Conservation (phyloP, 306 rosid species). For the Inga oerstediana region DNA sequence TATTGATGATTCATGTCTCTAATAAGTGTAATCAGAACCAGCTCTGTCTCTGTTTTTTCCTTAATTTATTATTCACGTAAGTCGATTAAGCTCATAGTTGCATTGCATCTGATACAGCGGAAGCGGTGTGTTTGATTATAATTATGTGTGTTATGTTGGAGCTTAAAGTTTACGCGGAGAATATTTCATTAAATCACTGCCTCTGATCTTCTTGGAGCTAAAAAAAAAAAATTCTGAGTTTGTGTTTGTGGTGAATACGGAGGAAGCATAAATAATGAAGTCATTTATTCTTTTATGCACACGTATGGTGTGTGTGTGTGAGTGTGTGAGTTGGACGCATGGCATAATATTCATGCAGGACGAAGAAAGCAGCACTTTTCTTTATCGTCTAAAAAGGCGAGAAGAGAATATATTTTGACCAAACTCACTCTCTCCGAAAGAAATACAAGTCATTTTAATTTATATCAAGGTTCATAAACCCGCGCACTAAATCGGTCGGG, state of each 20-base stretch:
- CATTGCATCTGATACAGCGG: not conserved
- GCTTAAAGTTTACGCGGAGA: not conserved
- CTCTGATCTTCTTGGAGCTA: not conserved
- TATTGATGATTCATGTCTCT: not conserved
- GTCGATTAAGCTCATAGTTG: no score
- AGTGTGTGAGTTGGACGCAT: not conserved
- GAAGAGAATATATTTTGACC: not conserved
- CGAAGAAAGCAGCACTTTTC: not conserved
- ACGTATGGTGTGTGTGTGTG: not conserved
- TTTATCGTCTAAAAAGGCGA: no score
- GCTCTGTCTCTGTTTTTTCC: not conserved
- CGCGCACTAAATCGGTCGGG: no score
- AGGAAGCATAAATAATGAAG: not conserved
- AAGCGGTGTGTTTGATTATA: not conserved
- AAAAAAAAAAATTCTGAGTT: not conserved
- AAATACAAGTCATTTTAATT: no score
- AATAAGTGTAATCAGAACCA: not conserved
- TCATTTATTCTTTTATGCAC: no score
- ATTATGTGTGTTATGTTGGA: not conserved
- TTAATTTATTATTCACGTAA: no score
- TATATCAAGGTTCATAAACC: no score
- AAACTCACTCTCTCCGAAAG: not conserved
- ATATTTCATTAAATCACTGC: not conserved
- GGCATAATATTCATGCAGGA: not conserved
- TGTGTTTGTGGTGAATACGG: not conserved